Percentiles rank a stretch among this genome's conserved stretches.
These are phyloP conservation scores for Straminergon stramineum DNA, from an alignment of 225 moss, liverwort and hornwort species.

Conservation along the genomic window DNA sequence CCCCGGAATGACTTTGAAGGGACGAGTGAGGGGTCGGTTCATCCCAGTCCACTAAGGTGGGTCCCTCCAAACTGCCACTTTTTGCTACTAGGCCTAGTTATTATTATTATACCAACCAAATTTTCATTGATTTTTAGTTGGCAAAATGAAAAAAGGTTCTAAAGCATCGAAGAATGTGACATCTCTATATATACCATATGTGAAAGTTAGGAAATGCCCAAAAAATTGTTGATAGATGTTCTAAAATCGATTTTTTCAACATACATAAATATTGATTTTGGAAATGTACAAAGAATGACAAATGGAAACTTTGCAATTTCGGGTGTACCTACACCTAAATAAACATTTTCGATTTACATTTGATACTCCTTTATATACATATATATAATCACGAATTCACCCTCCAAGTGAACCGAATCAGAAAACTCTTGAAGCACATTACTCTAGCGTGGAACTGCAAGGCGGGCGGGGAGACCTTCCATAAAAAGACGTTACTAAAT, in stretches of 20 bases:
- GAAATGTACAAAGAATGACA: accelerated
- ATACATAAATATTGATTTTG: not conserved
- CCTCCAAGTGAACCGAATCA: not conserved
- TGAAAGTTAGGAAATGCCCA: not conserved
- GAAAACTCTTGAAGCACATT: not conserved
- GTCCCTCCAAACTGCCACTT: accelerated
- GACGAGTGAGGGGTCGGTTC: too few species aligned
- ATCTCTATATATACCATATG: accelerated
- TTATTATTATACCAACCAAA: not conserved
- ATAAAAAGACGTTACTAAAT: not conserved
- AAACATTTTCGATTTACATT: not conserved
- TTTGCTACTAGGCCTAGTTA: too few species aligned
- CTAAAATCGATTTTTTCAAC: not conserved
- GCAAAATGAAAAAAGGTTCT: too few species aligned
- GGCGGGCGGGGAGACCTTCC: not conserved
- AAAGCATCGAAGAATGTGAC: accelerated
- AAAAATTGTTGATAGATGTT: not conserved
- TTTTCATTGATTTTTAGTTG: not conserved
- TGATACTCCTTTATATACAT: not conserved
- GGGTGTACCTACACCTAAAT: not conserved
- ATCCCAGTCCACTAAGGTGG: not conserved
- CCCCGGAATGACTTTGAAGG: too few species aligned
- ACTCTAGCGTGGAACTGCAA: not conserved
- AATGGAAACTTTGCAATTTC: not conserved
- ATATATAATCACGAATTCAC: too few species aligned